phyloP scores from a whole-genome alignment of 1,284 basidiomycete species.

The Heliocybe sulcata region DNA sequence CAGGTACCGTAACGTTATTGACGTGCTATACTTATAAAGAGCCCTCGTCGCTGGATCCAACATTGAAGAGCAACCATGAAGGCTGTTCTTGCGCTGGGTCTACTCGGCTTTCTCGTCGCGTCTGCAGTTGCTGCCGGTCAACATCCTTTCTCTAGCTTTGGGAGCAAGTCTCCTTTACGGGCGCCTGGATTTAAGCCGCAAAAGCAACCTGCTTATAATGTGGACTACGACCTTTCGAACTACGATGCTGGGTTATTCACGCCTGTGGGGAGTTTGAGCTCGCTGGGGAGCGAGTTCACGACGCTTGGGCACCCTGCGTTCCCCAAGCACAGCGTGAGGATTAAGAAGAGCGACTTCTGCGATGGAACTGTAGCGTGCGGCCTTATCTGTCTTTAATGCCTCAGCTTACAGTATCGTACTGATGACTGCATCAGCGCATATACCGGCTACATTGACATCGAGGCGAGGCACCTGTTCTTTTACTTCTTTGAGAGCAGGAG shows the following conservation, averaged over 20 bases:
- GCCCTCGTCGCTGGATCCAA: background rate
- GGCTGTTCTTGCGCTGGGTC: background rate
- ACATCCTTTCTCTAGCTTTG: background rate
- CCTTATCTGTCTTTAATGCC: background rate
- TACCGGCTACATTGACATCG: constrained; percentile 18
- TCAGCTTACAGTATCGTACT: too few relatives aligned
- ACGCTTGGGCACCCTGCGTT: constrained; percentile 10
- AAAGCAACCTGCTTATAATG: background rate
- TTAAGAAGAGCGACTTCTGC: constrained; percentile 11
- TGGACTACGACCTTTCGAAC: background rate
- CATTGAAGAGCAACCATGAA: background rate
- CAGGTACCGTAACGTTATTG: background rate
- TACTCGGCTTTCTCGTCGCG: background rate
- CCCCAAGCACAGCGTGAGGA: constrained; percentile 11
- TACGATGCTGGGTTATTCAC: constrained; percentile 2
- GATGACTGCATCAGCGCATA: too few relatives aligned
- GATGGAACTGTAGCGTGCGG: constrained; percentile 6
- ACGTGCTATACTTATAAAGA: background rate
- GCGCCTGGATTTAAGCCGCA: background rate
- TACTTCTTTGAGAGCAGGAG: constrained; percentile 70
- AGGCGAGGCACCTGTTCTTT: constrained; percentile 39
- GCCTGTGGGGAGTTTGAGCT: background rate
- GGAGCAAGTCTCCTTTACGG: background rate
- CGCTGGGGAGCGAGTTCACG: constrained; percentile 10
- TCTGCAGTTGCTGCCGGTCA: background rate